Evolutionary conservation across 768 basidiomycete genomes (phyloP), one percentile per base, ranked within the genome.

Genomic region (Dentipellis sp.): DNA sequence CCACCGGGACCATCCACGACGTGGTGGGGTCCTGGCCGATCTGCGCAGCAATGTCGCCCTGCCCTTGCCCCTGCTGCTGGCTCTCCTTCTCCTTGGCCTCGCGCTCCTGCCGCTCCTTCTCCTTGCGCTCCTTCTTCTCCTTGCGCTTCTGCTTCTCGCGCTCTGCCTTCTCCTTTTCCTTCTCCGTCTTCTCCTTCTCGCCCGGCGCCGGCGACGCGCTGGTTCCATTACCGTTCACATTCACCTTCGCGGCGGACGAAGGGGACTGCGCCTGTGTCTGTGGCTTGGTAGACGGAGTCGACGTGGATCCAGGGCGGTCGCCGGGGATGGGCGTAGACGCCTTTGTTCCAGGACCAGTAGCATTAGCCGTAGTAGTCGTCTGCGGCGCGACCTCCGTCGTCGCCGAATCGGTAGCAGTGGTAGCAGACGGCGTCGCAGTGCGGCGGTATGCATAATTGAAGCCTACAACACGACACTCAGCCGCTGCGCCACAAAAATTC

Each of bases 371-470:
- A 17, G 69, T 61, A 36, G 68, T 66, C 22, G 70, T 71, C 69
- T 59, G 67, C 42, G 58, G 69, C 40, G 74, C 82, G 17, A 85
- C 73, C 4, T 78, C 69, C 12, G 81, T 77, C 1, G 76, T 68
- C 6, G 84, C 79, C 63, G 73, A 80, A 4, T 86, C 83, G 0
- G 84, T 87, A 17, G 79, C 76, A 2, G 73, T 73, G 10, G 75
- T 70, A 19, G 83, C 77, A 7, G 72, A 71, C 2, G 77, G 72
- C 3, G 71, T 80, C 35, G 84, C 80, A 4, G 83, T 83, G 55
- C 88, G 84, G 57, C 94, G 85, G 69, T 95, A 95, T 1, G 91
- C 91, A 62, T 93, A 99, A 73, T 98, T 97, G 77, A 98, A 94
- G 36, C 94, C 93, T 94, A 56, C 1, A 19, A 14, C 29, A 7